Evolutionary conservation across 352 stramenopile genomes (phyloP).

Genomic region (Phytopythium mirpurense): DNA sequence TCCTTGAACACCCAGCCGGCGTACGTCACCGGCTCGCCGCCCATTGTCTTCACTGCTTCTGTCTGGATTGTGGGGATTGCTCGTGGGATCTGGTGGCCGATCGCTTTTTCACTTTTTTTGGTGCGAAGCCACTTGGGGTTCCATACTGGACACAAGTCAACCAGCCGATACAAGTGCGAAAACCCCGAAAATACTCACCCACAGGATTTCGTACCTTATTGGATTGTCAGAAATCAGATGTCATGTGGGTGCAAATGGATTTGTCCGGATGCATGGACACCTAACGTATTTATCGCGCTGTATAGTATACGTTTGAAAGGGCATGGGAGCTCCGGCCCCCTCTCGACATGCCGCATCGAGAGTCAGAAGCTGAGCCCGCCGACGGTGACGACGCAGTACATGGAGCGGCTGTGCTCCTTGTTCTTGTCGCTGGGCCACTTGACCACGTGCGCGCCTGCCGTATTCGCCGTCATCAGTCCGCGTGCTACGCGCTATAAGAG

Average conservation of each 20-base stretch:
- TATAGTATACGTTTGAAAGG: not conserved
- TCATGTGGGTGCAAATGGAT: not conserved
- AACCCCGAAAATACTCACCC: not conserved
- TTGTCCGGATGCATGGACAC: no score
- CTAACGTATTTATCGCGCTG: no score
- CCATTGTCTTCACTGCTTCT: no score
- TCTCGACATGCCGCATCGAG: no score
- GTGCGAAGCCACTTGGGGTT: not conserved
- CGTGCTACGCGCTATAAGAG: no score
- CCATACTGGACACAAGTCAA: not conserved
- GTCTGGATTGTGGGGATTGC: no score
- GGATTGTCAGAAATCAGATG: not conserved
- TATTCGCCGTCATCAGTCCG: not conserved
- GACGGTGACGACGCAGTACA: conserved; percentile 89
- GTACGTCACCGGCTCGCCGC: conserved; percentile 54
- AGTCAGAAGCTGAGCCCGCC: conserved; percentile 74
- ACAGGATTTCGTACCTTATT: no score
- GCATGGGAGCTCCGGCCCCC: no score
- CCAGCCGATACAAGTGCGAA: not conserved
- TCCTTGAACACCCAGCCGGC: conserved; percentile 78
- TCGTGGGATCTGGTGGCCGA: not conserved
- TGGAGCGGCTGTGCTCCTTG: conserved; percentile 87
- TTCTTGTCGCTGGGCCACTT: conserved; percentile 89
- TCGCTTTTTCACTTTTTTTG: not conserved
- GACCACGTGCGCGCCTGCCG: conserved; percentile 62